Base-by-base conservation (phyloP, 2,329 filamentous ascomycete genomes). In the Orbilia brochopaga region DNA sequence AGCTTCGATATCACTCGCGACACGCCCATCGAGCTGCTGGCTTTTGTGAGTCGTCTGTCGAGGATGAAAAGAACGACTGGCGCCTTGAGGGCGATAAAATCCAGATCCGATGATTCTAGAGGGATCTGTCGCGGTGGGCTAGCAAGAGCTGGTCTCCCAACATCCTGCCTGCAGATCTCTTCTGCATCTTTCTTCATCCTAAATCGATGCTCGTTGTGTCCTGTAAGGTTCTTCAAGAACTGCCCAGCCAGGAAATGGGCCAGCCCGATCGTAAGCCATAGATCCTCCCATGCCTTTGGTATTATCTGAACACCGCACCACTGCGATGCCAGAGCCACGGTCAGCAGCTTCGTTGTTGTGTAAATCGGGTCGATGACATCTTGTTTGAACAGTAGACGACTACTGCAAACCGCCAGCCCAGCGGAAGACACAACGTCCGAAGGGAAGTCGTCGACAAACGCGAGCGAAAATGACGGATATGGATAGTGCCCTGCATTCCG, bases 261-360 rank as follows among this genome's bases (percentile, higher is more conserved):
- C 52, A 95, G 89, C 13, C 93, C 95, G 60, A 94, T 85, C 11
- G 93, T 88, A 19, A 95, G 87, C 94, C 94, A 99, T 60, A 88
- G 86, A 79, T 99, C 94, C 57, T 85, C 84, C 17, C 88, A 86
- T 44, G 89, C 87, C 77, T 92, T 90, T 0, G 94, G 89, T 53
- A 96, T 88, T 75, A 99, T 90, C 77, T 92, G 92, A 74, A 99
- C 89, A 15, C 94, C 94, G 74, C 94, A 90, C 90, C 93, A 99
- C 79, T 99, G 94, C 69, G 88, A 90, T 10, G 94, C 91, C 53
- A 97, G 83, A 0, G 92, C 88, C 78, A 94, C 89, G 7, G 95
- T 88, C 19, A 99, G 82, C 60, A 86, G 87, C 72, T 92, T 86
- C 2, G 91, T 95, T 10, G 90, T 89, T 30, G 91, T 87, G 75